Evolutionary conservation across 2,329 filamentous ascomycete genomes (phyloP).

Genomic region (Hawksworthiomyces lignivorus): DNA sequence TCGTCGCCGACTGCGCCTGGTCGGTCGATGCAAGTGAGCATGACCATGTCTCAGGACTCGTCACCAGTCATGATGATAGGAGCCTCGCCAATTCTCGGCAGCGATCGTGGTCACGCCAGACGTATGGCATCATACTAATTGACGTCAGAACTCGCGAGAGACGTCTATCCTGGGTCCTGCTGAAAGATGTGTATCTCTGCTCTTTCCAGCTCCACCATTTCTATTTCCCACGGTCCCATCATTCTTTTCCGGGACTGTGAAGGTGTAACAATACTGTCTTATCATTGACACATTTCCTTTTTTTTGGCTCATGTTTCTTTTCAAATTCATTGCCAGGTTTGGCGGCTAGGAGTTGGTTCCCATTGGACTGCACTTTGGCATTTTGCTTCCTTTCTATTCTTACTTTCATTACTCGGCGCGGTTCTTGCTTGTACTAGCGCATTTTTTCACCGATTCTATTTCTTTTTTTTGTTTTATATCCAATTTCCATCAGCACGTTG

Average conservation of each 20-base stretch:
- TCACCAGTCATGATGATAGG: conserved; percentile 36
- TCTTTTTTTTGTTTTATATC: conserved; percentile 1
- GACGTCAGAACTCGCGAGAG: no score
- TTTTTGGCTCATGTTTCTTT: background rate
- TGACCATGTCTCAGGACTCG: conserved; percentile 24
- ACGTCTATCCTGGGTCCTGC: no score
- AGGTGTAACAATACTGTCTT: no score
- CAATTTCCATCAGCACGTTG: background rate
- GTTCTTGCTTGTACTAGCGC: no score
- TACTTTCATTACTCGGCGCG: no score
- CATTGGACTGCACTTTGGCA: no score
- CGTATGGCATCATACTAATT: conserved; percentile 59
- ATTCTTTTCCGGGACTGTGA: no score
- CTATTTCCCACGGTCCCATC: conserved; percentile 1
- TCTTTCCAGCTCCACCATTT: no score
- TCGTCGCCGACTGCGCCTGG: conserved; percentile 49
- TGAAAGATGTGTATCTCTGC: no score
- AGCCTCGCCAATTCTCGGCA: conserved; percentile 34
- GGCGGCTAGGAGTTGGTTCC: no score
- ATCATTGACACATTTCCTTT: conserved; percentile 1
- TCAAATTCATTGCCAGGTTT: background rate
- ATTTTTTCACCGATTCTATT: no score
- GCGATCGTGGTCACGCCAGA: conserved; percentile 46
- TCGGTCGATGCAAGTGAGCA: conserved; percentile 26
- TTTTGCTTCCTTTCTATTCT: no score